Conservation (phyloP, 108 stramenopile genomes). For the Parietichytrium sp. region DNA sequence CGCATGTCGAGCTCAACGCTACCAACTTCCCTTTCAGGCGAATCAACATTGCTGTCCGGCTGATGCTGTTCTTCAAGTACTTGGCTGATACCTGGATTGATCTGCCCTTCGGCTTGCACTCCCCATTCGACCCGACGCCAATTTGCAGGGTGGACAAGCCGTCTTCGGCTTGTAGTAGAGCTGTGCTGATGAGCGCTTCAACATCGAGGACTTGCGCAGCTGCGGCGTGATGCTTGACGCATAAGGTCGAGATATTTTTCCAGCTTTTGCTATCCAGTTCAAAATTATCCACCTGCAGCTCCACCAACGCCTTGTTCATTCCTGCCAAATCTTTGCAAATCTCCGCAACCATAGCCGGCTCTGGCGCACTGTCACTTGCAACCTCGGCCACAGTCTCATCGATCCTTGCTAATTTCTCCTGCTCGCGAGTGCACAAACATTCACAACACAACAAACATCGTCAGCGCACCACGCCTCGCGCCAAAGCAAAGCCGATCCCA, state of each 20-base stretch:
- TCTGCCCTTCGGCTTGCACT: neutral
- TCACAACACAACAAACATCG: too few relatives aligned
- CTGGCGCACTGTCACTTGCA: too few relatives aligned
- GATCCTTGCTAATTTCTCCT: too few relatives aligned
- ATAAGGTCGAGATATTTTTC: neutral
- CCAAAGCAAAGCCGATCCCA: too few relatives aligned
- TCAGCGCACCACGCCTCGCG: too few relatives aligned
- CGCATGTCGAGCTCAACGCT: too few relatives aligned
- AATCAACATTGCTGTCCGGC: neutral
- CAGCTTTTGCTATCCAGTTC: neutral
- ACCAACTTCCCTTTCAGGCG: neutral
- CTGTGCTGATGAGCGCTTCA: neutral
- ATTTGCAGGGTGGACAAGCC: slow-evolving; percentile 20
- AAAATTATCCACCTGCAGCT: neutral
- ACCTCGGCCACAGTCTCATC: too few relatives aligned
- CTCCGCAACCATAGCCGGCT: neutral
- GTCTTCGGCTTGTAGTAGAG: neutral
- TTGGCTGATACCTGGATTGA: neutral
- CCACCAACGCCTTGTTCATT: neutral
- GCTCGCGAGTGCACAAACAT: too few relatives aligned
- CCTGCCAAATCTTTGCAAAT: neutral
- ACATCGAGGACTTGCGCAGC: neutral
- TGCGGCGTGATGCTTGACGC: neutral
- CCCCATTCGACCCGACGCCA: neutral
- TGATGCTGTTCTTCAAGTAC: neutral